Conservation (phyloP, 768 basidiomycete genomes). For the Mycena rebaudengoi region DNA sequence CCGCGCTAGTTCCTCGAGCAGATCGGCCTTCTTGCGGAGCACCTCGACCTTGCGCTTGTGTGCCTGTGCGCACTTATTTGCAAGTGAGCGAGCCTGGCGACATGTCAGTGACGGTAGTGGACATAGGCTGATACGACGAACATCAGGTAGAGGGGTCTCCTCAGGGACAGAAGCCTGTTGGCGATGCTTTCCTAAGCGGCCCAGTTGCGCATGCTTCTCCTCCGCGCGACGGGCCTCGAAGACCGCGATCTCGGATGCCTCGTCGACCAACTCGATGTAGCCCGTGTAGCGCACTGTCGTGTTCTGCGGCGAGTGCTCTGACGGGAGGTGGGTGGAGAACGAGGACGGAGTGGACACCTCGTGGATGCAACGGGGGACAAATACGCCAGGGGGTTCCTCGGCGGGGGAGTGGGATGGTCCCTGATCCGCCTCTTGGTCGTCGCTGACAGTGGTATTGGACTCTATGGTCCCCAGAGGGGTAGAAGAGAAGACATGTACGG, state of each 20-base stretch:
- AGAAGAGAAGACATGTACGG: not conserved
- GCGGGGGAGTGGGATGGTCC: constrained; percentile 27
- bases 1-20: not conserved
- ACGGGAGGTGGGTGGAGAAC: constrained; percentile 30
- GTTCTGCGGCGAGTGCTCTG: constrained; percentile 5
- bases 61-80: too few relatives aligned
- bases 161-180: too few relatives aligned
- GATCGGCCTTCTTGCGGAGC: not conserved
- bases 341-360: constrained; percentile 53
- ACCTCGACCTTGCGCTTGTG: not conserved
- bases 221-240: constrained; percentile 50
- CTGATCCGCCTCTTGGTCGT: constrained; percentile 4
- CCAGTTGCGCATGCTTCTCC: not conserved
- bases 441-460: constrained; percentile 41
- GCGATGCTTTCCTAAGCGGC: too few relatives aligned
- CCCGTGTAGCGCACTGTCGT: constrained; percentile 57
- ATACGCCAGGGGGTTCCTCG: constrained; percentile 18
- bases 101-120: too few relatives aligned
- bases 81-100: too few relatives aligned
- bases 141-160: too few relatives aligned
- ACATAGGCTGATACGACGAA: too few relatives aligned
- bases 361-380: constrained; percentile 59
- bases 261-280: constrained; percentile 63
- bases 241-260: constrained; percentile 57
- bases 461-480: not conserved